phyloP scores from a whole-genome alignment of 1,284 basidiomycete genomes.

The Tilletia setariae region DNA sequence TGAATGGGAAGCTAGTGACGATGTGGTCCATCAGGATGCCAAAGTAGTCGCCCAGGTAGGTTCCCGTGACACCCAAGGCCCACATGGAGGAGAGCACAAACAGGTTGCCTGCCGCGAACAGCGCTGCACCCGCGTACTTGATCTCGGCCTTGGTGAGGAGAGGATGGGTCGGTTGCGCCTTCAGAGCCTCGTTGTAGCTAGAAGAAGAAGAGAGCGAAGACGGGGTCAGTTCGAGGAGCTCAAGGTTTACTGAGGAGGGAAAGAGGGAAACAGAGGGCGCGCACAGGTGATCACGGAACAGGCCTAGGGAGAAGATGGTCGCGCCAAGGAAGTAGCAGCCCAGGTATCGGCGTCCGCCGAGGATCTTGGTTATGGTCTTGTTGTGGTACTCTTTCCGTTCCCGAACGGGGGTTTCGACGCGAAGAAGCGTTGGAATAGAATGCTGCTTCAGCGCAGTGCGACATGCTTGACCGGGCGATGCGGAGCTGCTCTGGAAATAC shows the following conservation, averaged over 20 bases:
- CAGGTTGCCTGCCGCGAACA: slow-evolving; percentile 63
- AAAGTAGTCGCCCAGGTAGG: slow-evolving; percentile 85
- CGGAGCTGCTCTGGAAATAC: slow-evolving; percentile 36
- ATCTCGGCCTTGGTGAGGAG: slow-evolving; percentile 62
- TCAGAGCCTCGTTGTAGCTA: slow-evolving; percentile 71
- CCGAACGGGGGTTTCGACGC: too few species aligned
- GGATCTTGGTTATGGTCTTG: slow-evolving; percentile 47
- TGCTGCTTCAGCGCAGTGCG: too few species aligned
- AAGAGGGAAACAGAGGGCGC: slow-evolving; percentile 43
- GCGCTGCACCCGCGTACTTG: slow-evolving; percentile 64
- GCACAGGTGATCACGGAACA: slow-evolving; percentile 79
- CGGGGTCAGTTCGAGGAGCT: not conserved
- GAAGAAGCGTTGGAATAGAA: too few species aligned
- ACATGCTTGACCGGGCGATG: not conserved
- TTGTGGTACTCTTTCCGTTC: slow-evolving; percentile 48
- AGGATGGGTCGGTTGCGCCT: slow-evolving; percentile 65
- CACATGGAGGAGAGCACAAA: slow-evolving; percentile 80
- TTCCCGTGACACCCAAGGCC: slow-evolving; percentile 83
- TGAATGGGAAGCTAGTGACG: slow-evolving; percentile 84
- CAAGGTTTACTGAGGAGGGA: too few species aligned
- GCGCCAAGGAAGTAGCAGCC: slow-evolving; percentile 89
- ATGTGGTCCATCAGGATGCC: slow-evolving; percentile 91
- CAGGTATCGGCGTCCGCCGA: slow-evolving; percentile 56
- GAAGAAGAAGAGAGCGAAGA: not conserved
- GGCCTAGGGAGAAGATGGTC: slow-evolving; percentile 81